Percentiles rank a stretch among this genome's conserved stretches.
Conservation (phyloP, 2,329 filamentous ascomycete species). For the Aspergillus felis region DNA sequence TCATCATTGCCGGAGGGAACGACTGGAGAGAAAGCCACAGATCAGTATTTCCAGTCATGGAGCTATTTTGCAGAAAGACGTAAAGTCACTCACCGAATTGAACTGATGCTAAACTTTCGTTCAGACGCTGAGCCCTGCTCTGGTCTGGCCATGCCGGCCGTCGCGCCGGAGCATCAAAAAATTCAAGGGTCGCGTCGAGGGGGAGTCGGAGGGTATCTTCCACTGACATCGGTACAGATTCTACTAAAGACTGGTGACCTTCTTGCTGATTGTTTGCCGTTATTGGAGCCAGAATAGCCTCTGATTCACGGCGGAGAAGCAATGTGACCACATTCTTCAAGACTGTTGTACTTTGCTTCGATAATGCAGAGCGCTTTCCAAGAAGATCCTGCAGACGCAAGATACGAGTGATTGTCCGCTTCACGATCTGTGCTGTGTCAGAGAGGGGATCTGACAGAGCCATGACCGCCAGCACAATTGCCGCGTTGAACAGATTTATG, state of each 20-base stretch:
- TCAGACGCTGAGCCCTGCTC: conserved; percentile 14
- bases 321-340: conserved; percentile 22
- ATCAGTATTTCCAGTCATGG: not conserved
- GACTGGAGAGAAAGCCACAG: not conserved
- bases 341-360: conserved; percentile 29
- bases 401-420: conserved; percentile 43
- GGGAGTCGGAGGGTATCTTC: conserved; percentile 23
- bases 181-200: conserved; percentile 11
- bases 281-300: conserved; percentile 21
- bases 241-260: not conserved
- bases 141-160: conserved; percentile 8
- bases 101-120: conserved; percentile 21
- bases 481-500: conserved; percentile 45
- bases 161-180: conserved; percentile 1
- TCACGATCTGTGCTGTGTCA: conserved; percentile 40
- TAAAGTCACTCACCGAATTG: conserved; percentile 15
- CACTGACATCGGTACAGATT: conserved; percentile 13
- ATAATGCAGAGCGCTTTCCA: conserved; percentile 30
- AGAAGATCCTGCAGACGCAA: conserved; percentile 39
- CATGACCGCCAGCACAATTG: conserved; percentile 42
- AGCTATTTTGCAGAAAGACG: not conserved
- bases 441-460: conserved; percentile 43
- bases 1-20: conserved; percentile 10
- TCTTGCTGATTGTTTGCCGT: conserved; percentile 2
- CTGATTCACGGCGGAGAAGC: conserved; percentile 23